A percentile compares a stretch with the other conserved stretches of the same genome.
phyloP scores from a whole-genome alignment of 129 eudicot genomes.

The Deinandra increscens region DNA sequence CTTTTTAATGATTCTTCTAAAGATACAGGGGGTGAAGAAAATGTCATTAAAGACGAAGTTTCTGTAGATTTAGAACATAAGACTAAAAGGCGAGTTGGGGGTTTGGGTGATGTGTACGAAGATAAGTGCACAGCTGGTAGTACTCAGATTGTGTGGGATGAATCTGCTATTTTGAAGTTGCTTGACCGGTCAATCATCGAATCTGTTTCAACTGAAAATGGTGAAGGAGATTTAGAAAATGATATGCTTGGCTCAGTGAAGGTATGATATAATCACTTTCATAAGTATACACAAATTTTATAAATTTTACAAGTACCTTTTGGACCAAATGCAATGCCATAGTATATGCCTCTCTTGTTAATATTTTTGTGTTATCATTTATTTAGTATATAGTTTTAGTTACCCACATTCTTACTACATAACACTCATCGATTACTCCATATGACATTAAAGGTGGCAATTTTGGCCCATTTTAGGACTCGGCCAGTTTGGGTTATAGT shows the following conservation, averaged over 20 bases:
- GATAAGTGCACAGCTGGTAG: conserved; percentile 84
- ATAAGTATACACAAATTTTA: background rate
- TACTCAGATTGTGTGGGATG: conserved; percentile 79
- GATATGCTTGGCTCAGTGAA: conserved; percentile 99
- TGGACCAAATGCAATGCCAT: background rate
- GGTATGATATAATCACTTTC: conserved; percentile 39
- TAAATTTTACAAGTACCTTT: background rate
- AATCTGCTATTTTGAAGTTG: conserved; percentile 69
- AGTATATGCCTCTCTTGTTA: background rate
- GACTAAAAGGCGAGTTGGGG: conserved; percentile 63
- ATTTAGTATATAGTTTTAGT: background rate
- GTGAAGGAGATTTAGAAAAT: conserved; percentile 73
- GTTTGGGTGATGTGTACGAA: conserved; percentile 89
- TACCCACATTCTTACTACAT: background rate
- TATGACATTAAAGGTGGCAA: background rate
- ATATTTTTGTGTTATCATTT: background rate
- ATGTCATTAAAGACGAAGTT: conserved; percentile 43
- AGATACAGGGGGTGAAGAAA: conserved; percentile 46
- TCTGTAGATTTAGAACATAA: conserved; percentile 53
- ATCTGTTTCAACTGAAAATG: conserved; percentile 54
- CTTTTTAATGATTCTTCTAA: conserved; percentile 70
- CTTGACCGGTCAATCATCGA: conserved; percentile 82
- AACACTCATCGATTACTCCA: background rate
- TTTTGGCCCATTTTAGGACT: background rate
- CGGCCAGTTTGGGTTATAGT: background rate